Evolutionary conservation across 1,139 yeast genomes (phyloP).

Genomic region (Suzukiozyma palmioleophila): DNA sequence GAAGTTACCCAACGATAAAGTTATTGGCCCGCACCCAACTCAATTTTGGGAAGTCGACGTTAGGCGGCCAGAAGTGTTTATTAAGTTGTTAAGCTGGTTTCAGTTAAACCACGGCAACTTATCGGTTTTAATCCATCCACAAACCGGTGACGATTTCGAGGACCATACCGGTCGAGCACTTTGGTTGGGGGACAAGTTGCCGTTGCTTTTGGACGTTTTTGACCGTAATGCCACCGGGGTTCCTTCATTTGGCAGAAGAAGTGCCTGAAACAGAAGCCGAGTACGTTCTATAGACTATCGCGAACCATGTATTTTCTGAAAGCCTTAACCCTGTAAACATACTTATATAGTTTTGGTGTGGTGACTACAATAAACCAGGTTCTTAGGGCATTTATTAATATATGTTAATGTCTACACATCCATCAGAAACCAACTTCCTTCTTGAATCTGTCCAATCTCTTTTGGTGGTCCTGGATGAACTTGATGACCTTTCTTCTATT

Average conservation of each 20-base stretch:
- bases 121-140: constrained; percentile 42
- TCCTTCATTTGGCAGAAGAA: constrained; percentile 23
- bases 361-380: no score
- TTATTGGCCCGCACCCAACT: constrained; percentile 29
- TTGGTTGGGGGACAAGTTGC: constrained; percentile 27
- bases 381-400: no score
- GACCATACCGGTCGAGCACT: constrained; percentile 27
- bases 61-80: constrained; percentile 26
- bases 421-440: constrained; percentile 24
- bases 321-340: no score
- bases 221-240: constrained; percentile 12
- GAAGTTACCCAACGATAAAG: constrained; percentile 20
- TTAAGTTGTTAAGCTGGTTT: constrained; percentile 27
- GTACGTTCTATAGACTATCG: no score
- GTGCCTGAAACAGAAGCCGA: constrained; percentile 7
- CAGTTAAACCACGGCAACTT: constrained; percentile 37
- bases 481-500: constrained; percentile 58
- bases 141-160: constrained; percentile 24
- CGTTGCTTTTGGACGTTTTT: constrained; percentile 19
- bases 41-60: constrained; percentile 35
- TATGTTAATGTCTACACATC: no score
- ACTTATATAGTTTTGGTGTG: no score
- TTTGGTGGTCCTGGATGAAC: constrained; percentile 56
- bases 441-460: constrained; percentile 52
- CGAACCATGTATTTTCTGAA: no score